These are phyloP conservation scores for Pichia sp. DNA, from an alignment of 1,139 yeast genomes.

Conservation along the genomic window DNA sequence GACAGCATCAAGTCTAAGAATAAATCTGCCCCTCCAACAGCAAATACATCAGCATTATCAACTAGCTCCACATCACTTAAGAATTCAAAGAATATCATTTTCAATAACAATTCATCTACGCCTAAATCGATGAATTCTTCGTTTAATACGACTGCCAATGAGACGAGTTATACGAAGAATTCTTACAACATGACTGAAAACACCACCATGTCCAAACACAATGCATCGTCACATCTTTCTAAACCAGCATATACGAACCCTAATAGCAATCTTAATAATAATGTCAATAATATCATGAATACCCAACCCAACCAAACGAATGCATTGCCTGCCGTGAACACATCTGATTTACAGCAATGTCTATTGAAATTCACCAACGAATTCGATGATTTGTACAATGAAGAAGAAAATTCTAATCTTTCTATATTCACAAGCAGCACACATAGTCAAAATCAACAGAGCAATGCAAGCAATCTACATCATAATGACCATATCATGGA, in stretches of 20 bases:
- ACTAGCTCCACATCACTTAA: not conserved
- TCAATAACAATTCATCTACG: constrained; percentile 1
- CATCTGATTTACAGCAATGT: constrained; percentile 37
- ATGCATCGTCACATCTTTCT: too few relatives aligned
- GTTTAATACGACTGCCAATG: constrained; percentile 6
- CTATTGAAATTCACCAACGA: constrained; percentile 36
- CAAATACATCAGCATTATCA: not conserved
- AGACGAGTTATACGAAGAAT: constrained; percentile 7
- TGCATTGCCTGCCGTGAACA: constrained; percentile 30
- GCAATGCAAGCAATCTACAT: not conserved
- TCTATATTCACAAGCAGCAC: constrained; percentile 21
- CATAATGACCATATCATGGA: not conserved
- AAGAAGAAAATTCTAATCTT: constrained; percentile 17
- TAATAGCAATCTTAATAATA: not conserved
- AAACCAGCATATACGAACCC: too few relatives aligned
- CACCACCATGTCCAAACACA: constrained; percentile 8
- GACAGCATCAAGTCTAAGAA: constrained; percentile 2
- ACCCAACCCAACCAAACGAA: constrained; percentile 12
- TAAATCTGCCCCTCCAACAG: constrained; percentile 3
- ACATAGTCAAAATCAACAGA: constrained; percentile 1
- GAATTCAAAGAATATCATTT: not conserved
- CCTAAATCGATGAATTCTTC: constrained; percentile 10
- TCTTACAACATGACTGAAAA: constrained; percentile 9
- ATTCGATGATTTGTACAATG: constrained; percentile 33
- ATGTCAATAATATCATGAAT: not conserved